Evolutionary conservation across 179 eudicot genomes (phyloP).

Genomic region (Silene vulgaris): DNA sequence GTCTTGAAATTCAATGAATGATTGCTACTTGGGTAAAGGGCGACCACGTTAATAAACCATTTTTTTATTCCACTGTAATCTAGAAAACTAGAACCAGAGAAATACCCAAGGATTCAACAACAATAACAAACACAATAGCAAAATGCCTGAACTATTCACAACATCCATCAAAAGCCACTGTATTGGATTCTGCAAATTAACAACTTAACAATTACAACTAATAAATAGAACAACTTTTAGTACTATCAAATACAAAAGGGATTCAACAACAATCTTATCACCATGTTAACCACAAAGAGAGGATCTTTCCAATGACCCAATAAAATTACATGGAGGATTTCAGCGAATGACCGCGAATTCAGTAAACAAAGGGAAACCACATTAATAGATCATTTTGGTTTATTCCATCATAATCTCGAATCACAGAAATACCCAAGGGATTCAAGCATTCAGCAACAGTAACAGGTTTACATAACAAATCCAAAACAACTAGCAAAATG

Average conservation of each 20-base stretch:
- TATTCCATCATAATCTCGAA: background rate
- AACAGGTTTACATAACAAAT: background rate
- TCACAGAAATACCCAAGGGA: constrained; percentile 9
- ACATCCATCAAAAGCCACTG: background rate
- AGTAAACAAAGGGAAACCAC: background rate
- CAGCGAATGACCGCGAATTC: background rate
- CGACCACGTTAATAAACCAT: background rate
- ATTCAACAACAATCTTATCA: background rate
- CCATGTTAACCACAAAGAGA: background rate
- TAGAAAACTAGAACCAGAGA: background rate
- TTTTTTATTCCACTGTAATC: background rate
- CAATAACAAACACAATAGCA: background rate
- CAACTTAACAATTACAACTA: no score
- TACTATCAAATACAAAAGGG: no score
- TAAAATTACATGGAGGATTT: no score
- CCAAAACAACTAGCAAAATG: background rate
- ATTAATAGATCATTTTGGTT: background rate
- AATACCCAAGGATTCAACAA: background rate
- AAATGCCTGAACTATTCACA: constrained; percentile 2
- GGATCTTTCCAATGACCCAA: background rate
- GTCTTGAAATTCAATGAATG: background rate
- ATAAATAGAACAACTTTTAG: no score
- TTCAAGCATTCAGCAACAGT: background rate
- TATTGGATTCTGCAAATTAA: background rate
- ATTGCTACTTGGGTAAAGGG: background rate